Conservation (phyloP, 2,329 filamentous ascomycete species). For the Aspergillus niger region DNA sequence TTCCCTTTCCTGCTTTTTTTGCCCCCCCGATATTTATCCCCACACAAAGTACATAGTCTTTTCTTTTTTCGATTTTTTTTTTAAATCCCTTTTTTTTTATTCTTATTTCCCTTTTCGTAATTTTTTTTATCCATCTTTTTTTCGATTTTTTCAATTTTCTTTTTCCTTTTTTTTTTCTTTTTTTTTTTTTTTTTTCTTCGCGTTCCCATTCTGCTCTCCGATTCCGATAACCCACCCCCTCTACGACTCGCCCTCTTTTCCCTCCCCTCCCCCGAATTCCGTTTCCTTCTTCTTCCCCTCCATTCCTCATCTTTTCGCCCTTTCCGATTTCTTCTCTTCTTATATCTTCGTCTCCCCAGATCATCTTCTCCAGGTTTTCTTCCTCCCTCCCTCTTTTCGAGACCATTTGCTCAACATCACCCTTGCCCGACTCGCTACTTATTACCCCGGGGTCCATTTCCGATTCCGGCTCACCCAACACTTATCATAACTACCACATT, state of each 20-base stretch:
- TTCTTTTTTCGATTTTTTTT: constrained; percentile 19
- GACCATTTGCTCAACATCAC: constrained; percentile 21
- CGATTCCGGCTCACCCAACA: constrained; percentile 6
- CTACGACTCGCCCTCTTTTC: constrained; percentile 20
- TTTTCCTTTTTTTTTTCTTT: constrained; percentile 18
- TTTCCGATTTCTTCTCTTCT: constrained; percentile 31
- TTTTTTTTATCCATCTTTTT: constrained; percentile 21
- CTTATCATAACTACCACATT: constrained; percentile 9
- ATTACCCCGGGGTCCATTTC: constrained; percentile 8
- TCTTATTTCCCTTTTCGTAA: constrained; percentile 3
- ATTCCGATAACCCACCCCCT: constrained; percentile 30
- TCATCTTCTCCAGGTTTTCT: constrained; percentile 31
- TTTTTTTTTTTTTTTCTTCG: constrained; percentile 19
- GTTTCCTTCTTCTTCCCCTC: constrained; percentile 29
- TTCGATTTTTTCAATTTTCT: constrained; percentile 19
- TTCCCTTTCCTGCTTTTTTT: constrained; percentile 21
- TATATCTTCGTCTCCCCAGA: constrained; percentile 31
- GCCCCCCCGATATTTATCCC: constrained; percentile 36
- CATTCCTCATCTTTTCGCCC: constrained; percentile 21
- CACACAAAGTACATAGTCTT: constrained; percentile 25
- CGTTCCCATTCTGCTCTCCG: constrained; percentile 23
- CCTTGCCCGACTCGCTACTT: constrained; percentile 12
- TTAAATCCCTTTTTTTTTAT: constrained; percentile 17
- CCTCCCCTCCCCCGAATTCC: constrained; percentile 30
- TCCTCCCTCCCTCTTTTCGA: constrained; percentile 22